phyloP scores from a whole-genome alignment of 2,329 filamentous ascomycete species.

The Ophiostoma ulmi region DNA sequence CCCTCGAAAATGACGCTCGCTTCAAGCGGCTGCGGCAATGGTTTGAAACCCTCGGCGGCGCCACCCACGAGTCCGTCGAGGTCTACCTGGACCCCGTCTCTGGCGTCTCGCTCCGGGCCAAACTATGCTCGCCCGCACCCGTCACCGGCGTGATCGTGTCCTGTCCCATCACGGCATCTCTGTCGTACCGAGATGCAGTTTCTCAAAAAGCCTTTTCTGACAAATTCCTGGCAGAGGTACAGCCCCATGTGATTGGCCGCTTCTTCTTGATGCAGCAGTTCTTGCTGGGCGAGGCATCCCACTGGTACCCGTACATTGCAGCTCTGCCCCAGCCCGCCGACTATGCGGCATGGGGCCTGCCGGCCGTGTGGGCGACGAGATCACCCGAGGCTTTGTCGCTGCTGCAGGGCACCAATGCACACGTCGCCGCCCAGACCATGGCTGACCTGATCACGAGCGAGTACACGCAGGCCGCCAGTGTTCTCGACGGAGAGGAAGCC shows the following conservation, averaged over 20 bases:
- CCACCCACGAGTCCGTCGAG: constrained; percentile 48
- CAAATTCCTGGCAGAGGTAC: constrained; percentile 45
- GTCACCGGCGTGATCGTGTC: constrained; percentile 45
- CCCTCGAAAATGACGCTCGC: neutral
- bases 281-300: constrained; percentile 52
- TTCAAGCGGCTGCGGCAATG: constrained; percentile 29
- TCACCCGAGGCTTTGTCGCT: constrained; percentile 30
- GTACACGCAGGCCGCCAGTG: constrained; percentile 34
- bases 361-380: constrained; percentile 59
- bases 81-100: constrained; percentile 48
- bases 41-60: constrained; percentile 42
- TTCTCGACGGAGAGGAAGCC: neutral
- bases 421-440: constrained; percentile 47
- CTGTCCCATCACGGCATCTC: constrained; percentile 48
- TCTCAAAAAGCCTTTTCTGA: constrained; percentile 41
- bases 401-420: constrained; percentile 51
- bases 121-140: constrained; percentile 31
- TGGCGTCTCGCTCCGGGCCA: constrained; percentile 52
- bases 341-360: constrained; percentile 47
- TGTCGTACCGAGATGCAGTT: constrained; percentile 57
- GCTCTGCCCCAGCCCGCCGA: constrained; percentile 59
- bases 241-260: constrained; percentile 57
- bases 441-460: constrained; percentile 43
- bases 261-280: constrained; percentile 68
- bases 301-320: constrained; percentile 64